A percentile compares a stretch with the other conserved stretches of the same genome.
phyloP scores from a whole-genome alignment of 2,329 filamentous ascomycete genomes.

The Paraconiothyrium brasiliense region DNA sequence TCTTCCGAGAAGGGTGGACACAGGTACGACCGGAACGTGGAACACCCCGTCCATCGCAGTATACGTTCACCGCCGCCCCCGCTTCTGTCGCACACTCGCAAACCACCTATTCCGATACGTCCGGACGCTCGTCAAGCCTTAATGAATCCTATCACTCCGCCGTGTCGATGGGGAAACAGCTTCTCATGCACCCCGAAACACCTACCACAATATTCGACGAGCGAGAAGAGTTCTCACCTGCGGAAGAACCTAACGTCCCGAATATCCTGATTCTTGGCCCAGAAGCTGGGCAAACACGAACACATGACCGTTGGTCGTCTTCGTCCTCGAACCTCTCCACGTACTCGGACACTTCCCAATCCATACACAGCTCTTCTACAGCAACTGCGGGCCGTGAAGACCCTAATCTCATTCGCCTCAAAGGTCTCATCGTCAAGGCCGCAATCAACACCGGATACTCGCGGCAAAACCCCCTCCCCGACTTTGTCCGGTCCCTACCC shows the following conservation, averaged over 20 bases:
- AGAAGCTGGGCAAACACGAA: slow-evolving; percentile 59
- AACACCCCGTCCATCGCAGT: slow-evolving; percentile 83
- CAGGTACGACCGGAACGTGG: slow-evolving; percentile 85
- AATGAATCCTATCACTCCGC: slow-evolving; percentile 58
- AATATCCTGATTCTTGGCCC: slow-evolving; percentile 90
- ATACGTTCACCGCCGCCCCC: slow-evolving; percentile 67
- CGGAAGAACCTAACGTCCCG: slow-evolving; percentile 76
- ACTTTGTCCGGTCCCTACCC: slow-evolving; percentile 79
- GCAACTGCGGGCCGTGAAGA: slow-evolving; percentile 76
- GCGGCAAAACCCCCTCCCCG: slow-evolving; percentile 70
- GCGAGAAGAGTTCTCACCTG: slow-evolving; percentile 76
- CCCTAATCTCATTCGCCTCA: slow-evolving; percentile 78
- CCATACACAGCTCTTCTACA: slow-evolving; percentile 72
- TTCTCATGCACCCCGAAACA: slow-evolving; percentile 74
- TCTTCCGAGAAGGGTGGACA: slow-evolving; percentile 92
- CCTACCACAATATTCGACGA: slow-evolving; percentile 97
- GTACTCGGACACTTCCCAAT: slow-evolving; percentile 73
- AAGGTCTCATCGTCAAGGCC: slow-evolving; percentile 82
- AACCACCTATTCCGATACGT: slow-evolving; percentile 45
- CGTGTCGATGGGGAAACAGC: slow-evolving; percentile 47
- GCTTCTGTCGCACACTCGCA: slow-evolving; percentile 47
- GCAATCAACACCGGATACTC: slow-evolving; percentile 85
- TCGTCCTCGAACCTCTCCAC: slow-evolving; percentile 76
- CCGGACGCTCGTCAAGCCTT: slow-evolving; percentile 54
- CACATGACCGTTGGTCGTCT: slow-evolving; percentile 82